Base-by-base conservation (phyloP, 2,329 filamentous ascomycete species). In the Aureobasidium sp. region DNA sequence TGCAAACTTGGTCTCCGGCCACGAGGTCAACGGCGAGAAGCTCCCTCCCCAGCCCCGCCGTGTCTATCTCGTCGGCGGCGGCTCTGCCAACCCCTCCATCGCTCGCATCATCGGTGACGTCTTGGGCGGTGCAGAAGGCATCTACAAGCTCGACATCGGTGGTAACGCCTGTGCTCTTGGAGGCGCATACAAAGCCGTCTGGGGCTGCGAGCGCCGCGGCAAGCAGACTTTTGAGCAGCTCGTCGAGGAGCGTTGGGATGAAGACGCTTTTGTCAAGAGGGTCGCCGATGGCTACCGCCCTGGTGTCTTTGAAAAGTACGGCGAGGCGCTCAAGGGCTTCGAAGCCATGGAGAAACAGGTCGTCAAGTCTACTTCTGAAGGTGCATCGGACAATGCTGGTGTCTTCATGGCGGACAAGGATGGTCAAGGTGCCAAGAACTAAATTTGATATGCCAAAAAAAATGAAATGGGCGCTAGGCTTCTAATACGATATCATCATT, bases 141-240 rank as follows among this genome's bases (percentile, higher is more conserved):
- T 97, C 22, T 98, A 89, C 72, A 87, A 86, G 70, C 81, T 98
- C 12, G 90, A 97, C 65, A 89, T 97, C 4, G 91, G 93, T 22
- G 90, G 90, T 22, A 96, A 95, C 71, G 91, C 93, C 2, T 98
- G 93, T 71, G 93, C 91, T 10, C 72, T 97, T 12, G 93, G 93
- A 12, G 89, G 89, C 6, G 91, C 91, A 22, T 96, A 97, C 72
- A 97, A 97, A 73, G 91, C 93, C 12, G 84, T 95, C 0, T 98
- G 93, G 93, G 90, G 86, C 1, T 75, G 89, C 53, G 89, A 93
- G 74, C 74, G 87, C 42, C 68, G 70, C 21, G 67, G 61, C 0
- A 63, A 72, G 2, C 84, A 95, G 78, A 88, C 79, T 3, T 97
- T 97, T 71, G 93, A 97, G 66, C 85, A 91, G 57, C 75, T 95